Evolutionary conservation across 1,284 basidiomycete species (phyloP).

Genomic region (Tilletia setariae): DNA sequence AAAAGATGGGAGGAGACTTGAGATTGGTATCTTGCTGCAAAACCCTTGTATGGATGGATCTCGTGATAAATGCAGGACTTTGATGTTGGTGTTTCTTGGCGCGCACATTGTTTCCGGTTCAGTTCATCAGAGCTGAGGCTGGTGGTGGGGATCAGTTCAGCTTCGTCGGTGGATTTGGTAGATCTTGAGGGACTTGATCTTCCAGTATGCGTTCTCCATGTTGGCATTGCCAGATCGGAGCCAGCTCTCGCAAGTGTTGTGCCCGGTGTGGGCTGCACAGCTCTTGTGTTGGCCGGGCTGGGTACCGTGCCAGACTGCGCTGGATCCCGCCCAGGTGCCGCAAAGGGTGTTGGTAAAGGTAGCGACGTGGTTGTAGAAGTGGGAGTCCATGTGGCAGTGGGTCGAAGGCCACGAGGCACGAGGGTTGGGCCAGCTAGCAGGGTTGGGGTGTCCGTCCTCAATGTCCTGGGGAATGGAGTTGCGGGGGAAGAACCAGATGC

Average conservation of each 20-base stretch:
- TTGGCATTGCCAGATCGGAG: slow-evolving; percentile 27
- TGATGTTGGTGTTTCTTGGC: no score
- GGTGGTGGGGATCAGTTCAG: no score
- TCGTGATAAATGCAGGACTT: no score
- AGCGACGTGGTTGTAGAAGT: slow-evolving; percentile 51
- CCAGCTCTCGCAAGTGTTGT: slow-evolving; percentile 26
- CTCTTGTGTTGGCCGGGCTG: slow-evolving; percentile 35
- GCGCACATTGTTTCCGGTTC: no score
- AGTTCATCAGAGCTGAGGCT: neutral
- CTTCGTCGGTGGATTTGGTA: slow-evolving; percentile 31
- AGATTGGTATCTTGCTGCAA: no score
- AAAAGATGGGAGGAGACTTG: no score
- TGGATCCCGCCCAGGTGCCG: slow-evolving; percentile 35
- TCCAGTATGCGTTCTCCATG: slow-evolving; percentile 35
- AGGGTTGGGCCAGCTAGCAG: slow-evolving; percentile 59
- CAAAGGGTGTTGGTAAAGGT: slow-evolving; percentile 39
- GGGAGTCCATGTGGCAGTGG: slow-evolving; percentile 58
- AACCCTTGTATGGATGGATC: no score
- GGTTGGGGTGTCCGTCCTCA: slow-evolving; percentile 48
- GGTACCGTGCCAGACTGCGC: slow-evolving; percentile 30
- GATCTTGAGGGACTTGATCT: slow-evolving; percentile 39
- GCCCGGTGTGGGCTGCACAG: slow-evolving; percentile 30
- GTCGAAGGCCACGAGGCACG: slow-evolving; percentile 60
- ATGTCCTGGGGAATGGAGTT: slow-evolving; percentile 58
- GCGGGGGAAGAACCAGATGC: slow-evolving; percentile 63